phyloP scores from a whole-genome alignment of 2,329 filamentous ascomycete species.

The Calonectria ilicicola region DNA sequence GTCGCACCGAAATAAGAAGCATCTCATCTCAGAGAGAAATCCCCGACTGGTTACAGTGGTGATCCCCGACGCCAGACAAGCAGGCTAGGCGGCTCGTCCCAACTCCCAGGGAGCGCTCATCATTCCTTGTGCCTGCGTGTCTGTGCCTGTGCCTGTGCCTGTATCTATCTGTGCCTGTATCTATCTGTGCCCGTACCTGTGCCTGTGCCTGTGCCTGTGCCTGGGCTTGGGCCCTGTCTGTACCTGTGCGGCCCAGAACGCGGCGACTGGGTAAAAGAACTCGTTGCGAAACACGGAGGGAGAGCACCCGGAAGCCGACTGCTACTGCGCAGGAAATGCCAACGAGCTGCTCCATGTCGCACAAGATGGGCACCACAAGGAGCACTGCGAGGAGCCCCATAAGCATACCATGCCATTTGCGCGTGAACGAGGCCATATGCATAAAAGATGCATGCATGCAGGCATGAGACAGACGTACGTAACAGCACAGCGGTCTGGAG shows the following conservation, averaged over 20 bases:
- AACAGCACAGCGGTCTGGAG: constrained; percentile 36
- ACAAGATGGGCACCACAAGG: constrained; percentile 31
- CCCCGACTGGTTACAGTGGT: constrained; percentile 28
- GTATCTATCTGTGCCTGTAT: too few species aligned
- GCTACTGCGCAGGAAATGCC: constrained; percentile 8
- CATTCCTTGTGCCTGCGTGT: neutral
- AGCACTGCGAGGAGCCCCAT: constrained; percentile 31
- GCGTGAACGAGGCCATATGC: constrained; percentile 40
- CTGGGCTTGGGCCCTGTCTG: neutral
- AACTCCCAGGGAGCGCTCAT: neutral
- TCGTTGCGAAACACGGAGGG: constrained; percentile 6
- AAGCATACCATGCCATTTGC: constrained; percentile 37
- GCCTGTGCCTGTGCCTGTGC: neutral
- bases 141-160: constrained; percentile 6
- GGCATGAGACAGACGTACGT: constrained; percentile 36
- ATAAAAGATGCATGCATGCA: constrained; percentile 41
- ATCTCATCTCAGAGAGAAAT: constrained; percentile 23
- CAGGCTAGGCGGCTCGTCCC: neutral
- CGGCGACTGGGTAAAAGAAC: neutral
- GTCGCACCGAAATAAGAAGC: constrained; percentile 15
- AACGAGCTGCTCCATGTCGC: constrained; percentile 21
- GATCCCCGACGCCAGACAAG: constrained; percentile 10
- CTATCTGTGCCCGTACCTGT: too few species aligned
- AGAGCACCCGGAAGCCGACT: constrained; percentile 25
- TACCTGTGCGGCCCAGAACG: neutral